phyloP scores from a whole-genome alignment of 106 monocot genomes.

The Allium cepa region DNA sequence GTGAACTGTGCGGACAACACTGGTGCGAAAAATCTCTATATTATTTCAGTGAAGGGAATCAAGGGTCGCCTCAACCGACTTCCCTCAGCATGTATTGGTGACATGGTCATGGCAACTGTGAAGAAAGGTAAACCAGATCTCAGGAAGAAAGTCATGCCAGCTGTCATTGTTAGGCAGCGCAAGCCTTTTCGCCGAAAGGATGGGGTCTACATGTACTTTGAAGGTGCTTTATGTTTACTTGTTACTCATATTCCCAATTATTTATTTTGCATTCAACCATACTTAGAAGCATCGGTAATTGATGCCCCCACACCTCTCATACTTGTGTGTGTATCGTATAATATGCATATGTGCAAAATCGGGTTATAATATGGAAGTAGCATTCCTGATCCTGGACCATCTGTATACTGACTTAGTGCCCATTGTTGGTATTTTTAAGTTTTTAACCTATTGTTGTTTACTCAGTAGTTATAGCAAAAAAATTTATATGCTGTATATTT shows the following conservation, averaged over 20 bases:
- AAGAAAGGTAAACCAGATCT: slow-evolving; percentile 28
- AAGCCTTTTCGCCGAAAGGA: slow-evolving; percentile 30
- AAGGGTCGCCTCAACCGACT: slow-evolving; percentile 22
- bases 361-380: no score
- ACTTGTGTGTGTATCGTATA: no score
- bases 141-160: slow-evolving; percentile 28
- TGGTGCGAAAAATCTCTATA: slow-evolving; percentile 25
- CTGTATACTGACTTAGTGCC: no score
- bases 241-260: no score
- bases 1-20: slow-evolving; percentile 26
- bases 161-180: slow-evolving; percentile 21
- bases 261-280: no score
- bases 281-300: no score
- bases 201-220: slow-evolving; percentile 28
- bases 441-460: no score
- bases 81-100: slow-evolving; percentile 24
- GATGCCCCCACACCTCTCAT: no score
- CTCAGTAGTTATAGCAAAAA: background rate
- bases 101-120: slow-evolving; percentile 27
- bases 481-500: background rate
- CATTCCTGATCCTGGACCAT: no score
- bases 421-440: no score
- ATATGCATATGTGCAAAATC: no score
- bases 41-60: slow-evolving; percentile 27
- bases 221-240: slow-evolving; percentile 7